Evolutionary conservation across 192 early-diverging fungal genomes (phyloP), one percentile per base, ranked within the genome.

Genomic region (Backusella liffmaniae): DNA sequence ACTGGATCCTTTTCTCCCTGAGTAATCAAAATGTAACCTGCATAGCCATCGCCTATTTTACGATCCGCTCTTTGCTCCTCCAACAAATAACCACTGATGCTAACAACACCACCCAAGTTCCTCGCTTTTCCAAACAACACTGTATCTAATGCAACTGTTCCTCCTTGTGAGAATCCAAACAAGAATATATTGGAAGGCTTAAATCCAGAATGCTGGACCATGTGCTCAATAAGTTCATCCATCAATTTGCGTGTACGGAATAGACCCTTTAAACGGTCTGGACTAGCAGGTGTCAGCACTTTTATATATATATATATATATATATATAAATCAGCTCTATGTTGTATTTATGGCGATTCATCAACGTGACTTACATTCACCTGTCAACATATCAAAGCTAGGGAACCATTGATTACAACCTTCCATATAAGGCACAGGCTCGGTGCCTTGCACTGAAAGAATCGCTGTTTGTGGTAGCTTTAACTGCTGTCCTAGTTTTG

Each of bases 121-220:
- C 53, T 21, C 0, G 74, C 29, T 8, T 75, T 77, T 26, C 90
- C 90, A 65, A 89, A 86, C 9, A 91, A 78, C 0, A 84, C 90
- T 32, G 90, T 15, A 77, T 94, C 91, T 66, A 95, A 67, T 35
- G 92, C 92, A 16, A 88, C 84, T 5, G 84, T 79, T 3, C 85
- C 94, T 41, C 94, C 94, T 53, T 95, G 92, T 12, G 90, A 87
- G 78, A 94, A 95, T 4, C 94, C 94, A 80, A 95, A 88, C 3
- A 94, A 67, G 49, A 89, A 86, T 35, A 93, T 85, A 26, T 83
- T 78, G 39, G 70, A 67, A 5, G 83, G 70, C 0, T 71, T 65
- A 74, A 84, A 90, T n/a, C 81, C 77, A 69, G 85, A 85, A 9
- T 82, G 46, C 10, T 83, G 65, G 7, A 88, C 77, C 49, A 83